A percentile compares a stretch with the other conserved stretches of the same genome.
Conservation (phyloP, 2,329 filamentous ascomycete genomes). For the Chalaropsis thielavioides region DNA sequence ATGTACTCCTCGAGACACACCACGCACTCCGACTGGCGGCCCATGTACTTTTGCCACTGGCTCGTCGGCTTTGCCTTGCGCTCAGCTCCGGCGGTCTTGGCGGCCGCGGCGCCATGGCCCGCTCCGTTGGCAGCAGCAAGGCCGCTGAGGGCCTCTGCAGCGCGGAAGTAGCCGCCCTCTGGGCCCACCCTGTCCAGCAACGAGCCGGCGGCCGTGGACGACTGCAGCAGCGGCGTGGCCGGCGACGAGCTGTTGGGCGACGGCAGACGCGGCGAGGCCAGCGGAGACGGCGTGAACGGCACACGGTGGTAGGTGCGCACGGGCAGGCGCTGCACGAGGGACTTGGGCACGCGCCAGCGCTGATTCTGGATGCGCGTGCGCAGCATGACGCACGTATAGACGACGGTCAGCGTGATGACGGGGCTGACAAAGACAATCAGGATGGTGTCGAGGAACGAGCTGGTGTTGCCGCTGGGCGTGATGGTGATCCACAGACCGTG, state of each 20-base stretch:
- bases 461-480: constrained; percentile 67
- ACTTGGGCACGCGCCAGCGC: constrained; percentile 94
- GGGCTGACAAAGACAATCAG: constrained; percentile 95
- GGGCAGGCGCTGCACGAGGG: constrained; percentile 83
- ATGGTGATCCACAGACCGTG: constrained; percentile 94
- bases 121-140: constrained; percentile 33
- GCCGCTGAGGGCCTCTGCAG: constrained; percentile 21
- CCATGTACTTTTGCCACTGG: constrained; percentile 53
- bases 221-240: constrained; percentile 66
- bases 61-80: constrained; percentile 22
- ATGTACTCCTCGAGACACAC: constrained; percentile 95
- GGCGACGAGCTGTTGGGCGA: constrained; percentile 53
- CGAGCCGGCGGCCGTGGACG: constrained; percentile 23
- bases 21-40: constrained; percentile 70
- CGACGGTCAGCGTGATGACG: constrained; percentile 77
- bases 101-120: not conserved
- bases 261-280: constrained; percentile 41
- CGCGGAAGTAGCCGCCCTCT: constrained; percentile 27
- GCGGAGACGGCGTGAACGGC: constrained; percentile 36
- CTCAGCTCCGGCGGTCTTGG: not conserved
- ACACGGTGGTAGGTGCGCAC: constrained; percentile 92
- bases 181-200: constrained; percentile 21
- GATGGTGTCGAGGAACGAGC: constrained; percentile 89
- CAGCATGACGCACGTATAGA: constrained; percentile 77
- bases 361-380: constrained; percentile 77